Percentiles rank a stretch among this genome's conserved stretches.
Conservation (phyloP, 2,329 filamentous ascomycete species). For the Paecilomyces formosus region DNA sequence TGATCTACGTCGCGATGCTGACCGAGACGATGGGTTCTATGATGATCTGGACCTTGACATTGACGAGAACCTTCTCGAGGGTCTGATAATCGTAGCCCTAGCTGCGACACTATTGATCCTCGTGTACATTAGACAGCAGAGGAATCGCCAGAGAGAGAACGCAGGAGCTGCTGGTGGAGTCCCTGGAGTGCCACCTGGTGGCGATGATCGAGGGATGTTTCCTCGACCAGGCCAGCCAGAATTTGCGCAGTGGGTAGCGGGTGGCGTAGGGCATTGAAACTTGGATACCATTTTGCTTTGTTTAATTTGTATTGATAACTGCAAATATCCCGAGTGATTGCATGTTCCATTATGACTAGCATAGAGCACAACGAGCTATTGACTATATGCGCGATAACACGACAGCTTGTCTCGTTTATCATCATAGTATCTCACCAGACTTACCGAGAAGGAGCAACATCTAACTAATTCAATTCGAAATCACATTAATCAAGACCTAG, state of each 20-base stretch:
- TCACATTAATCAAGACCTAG: not conserved
- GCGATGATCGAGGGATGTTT: constrained; percentile 49
- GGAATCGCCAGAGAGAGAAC: constrained; percentile 30
- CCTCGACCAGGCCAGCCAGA: constrained; percentile 61
- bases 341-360: not conserved
- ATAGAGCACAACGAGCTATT: not conserved
- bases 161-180: constrained; percentile 13
- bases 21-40: constrained; percentile 45
- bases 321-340: constrained; percentile 1
- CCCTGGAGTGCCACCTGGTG: constrained; percentile 12
- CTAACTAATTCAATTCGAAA: not conserved
- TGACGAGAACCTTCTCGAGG: constrained; percentile 77
- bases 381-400: not conserved
- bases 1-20: constrained; percentile 14
- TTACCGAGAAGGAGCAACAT: not conserved
- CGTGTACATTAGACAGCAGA: constrained; percentile 61
- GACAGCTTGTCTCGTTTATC: not conserved
- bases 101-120: constrained; percentile 67
- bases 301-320: not conserved
- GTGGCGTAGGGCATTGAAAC: constrained; percentile 52
- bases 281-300: not conserved
- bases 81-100: constrained; percentile 71
- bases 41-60: constrained; percentile 57
- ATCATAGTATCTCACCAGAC: not conserved
- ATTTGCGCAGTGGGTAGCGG: constrained; percentile 60